Evolutionary conservation across 169 alveolate species (phyloP), one percentile per base, ranked within the genome.

Genomic region (Plasmodium vinckei): DNA sequence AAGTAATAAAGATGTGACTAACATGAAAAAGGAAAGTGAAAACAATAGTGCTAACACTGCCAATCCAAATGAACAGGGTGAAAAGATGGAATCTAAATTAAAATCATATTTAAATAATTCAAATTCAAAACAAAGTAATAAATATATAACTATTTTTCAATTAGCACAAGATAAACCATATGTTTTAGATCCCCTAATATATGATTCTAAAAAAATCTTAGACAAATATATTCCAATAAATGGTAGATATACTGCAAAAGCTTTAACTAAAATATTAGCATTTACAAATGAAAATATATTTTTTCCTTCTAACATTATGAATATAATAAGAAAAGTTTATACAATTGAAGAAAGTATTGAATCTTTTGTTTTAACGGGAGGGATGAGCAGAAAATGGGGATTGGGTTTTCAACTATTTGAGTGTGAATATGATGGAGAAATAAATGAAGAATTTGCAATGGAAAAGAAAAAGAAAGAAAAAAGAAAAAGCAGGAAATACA

Each of bases 371-470:
- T 59, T 92, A 51, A 87, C 94, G 3, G 88, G 73, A n/a, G 94
- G 93, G 2, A 88, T 87, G 79, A 70, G 92, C 39, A 77, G 94
- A 73, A 92, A 54, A 39, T 92, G 94, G 94, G 88, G 92, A 1
- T 60, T 92, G 61, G 94, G 94, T 1, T 87, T 87, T 69, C 94
- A 92, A 73, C 57, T 92, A 7, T 70, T 92, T 47, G 94, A 92
- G 27, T 92, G 94, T 59, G 92, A 84, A 46, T 82, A 82, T 27
- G 15, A 46, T 25, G 92, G 53, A 0, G 59, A 59, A 13, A 87
- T 82, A 44, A 82, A 82, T 25, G 90, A 82, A 46, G 86, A 82
- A 19, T 82, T 82, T 56, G 53, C 21, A 70, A 23, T 70, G 61
- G 39, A 70, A 15, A 4, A 46, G 2, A 15, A n/a, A 6, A 15